Percentiles rank a stretch among this genome's conserved stretches.
Conservation (phyloP, 2,329 filamentous ascomycete species). For the Lojkania enalia region DNA sequence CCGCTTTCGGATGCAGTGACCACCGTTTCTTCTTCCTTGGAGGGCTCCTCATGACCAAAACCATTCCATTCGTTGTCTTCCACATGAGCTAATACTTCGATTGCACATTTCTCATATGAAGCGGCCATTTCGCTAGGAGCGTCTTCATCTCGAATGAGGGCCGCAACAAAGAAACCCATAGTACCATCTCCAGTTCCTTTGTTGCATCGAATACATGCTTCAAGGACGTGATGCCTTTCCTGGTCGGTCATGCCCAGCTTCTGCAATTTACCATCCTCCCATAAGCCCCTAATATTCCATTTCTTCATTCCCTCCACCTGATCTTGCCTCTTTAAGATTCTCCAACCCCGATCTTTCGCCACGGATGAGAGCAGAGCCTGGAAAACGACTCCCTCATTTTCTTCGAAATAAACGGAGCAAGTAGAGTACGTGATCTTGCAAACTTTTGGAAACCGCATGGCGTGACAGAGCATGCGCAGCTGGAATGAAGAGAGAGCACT, state of each 20-base stretch:
- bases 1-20: background rate
- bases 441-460: constrained; percentile 72
- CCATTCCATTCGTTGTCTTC: constrained; percentile 50
- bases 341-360: constrained; percentile 73
- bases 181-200: constrained; percentile 80
- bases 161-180: constrained; percentile 96
- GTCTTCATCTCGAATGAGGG: constrained; percentile 66
- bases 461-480: constrained; percentile 77
- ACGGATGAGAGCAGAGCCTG: constrained; percentile 69
- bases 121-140: no score
- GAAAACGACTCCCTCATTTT: constrained; percentile 86
- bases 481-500: constrained; percentile 80
- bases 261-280: constrained; percentile 45
- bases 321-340: constrained; percentile 68
- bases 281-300: constrained; percentile 67
- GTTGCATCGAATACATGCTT: constrained; percentile 80
- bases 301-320: constrained; percentile 75
- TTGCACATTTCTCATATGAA: no score
- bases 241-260: constrained; percentile 55
- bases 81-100: no score
- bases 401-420: constrained; percentile 82
- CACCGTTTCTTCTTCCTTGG: background rate
- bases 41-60: constrained; percentile 43
- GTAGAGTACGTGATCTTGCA: constrained; percentile 85
- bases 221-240: constrained; percentile 53